phyloP scores from a whole-genome alignment of 2,329 filamentous ascomycete species.

The Coleophoma crateriformis region DNA sequence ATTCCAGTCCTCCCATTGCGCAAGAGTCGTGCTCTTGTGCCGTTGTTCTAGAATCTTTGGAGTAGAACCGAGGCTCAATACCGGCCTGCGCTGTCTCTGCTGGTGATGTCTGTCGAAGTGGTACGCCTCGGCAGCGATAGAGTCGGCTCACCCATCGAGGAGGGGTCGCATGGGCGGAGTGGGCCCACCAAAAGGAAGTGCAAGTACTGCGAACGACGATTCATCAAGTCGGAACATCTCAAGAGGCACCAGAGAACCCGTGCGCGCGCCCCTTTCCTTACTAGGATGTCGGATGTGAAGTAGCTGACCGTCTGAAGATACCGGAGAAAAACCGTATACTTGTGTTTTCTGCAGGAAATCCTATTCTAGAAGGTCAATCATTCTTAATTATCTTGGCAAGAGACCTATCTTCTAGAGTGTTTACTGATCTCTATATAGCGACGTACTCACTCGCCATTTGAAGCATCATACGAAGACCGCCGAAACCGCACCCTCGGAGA shows the following conservation, averaged over 20 bases:
- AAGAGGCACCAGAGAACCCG: conserved; percentile 49
- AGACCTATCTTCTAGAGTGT: conserved; percentile 10
- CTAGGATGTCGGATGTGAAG: background rate
- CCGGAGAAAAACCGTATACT: conserved; percentile 47
- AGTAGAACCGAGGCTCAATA: too few species aligned
- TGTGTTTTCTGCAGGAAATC: conserved; percentile 47
- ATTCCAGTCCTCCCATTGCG: too few species aligned
- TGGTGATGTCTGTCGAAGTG: too few species aligned
- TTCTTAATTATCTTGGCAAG: conserved; percentile 4
- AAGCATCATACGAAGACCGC: conserved; percentile 17
- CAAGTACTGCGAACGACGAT: conserved; percentile 44
- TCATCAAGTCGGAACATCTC: conserved; percentile 50
- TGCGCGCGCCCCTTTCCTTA: conserved; percentile 32
- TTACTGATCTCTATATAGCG: conserved; percentile 10
- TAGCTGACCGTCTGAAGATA: conserved; percentile 34
- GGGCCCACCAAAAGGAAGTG: conserved; percentile 27
- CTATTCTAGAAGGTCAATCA: conserved; percentile 44
- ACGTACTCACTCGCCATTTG: conserved; percentile 19
- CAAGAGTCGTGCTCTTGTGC: too few species aligned
- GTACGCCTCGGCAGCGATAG: too few species aligned
- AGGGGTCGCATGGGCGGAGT: background rate
- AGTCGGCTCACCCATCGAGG: too few species aligned
- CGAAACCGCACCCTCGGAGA: background rate
- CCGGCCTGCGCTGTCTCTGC: too few species aligned
- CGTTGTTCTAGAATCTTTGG: too few species aligned